Evolutionary conservation across 176 grass and related monocot genomes (phyloP), one percentile per base, ranked within the genome.

Genomic region (Typha latifolia): DNA sequence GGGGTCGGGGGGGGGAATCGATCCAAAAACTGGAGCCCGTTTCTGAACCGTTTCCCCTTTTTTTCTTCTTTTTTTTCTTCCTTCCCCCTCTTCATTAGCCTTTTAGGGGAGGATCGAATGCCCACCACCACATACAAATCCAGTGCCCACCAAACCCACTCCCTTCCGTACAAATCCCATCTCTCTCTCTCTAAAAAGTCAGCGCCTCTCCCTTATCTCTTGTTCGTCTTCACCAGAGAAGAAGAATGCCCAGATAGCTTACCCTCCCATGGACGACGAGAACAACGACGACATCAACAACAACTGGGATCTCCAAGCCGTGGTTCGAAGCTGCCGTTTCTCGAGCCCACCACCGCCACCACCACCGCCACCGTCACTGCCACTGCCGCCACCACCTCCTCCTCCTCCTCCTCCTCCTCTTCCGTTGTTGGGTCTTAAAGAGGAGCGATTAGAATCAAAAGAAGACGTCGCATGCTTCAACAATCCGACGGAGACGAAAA

Each of bases 251-350:
- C 37, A 43, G 10, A 43, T 43, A 43, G 37, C 37, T 43, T 43
- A 43, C 37, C 37, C 37, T 43, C 37, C 37, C 37, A 43, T 43
- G 37, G 37, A 43, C 37, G 8, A 29, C 51, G 12, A 16, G 2
- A 7, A 55, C 51, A 55, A 16, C 15, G 51, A 59, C n/a, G 52
- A 57, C 76, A 71, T 66, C 62, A 71, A 75, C 34, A 74, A 84
- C 24, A 68, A 77, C 59, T 83, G 80, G 80, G 80, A 83, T 72
- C 74, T 83, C 18, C 62, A 73, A 62, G 81, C 81, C 14, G 70
- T 84, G 48, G 81, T 84, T 12, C 59, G 81, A 47, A 74, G 81
- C 49, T 84, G 81, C 29, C 37, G 37, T 43, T 43, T 43, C 37
- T 43, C 5, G 1, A 43, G 3, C 1, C 27, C 37, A 9, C 6